Base-by-base conservation (phyloP, 106 monocot genomes). In the Triglochin maritima region DNA sequence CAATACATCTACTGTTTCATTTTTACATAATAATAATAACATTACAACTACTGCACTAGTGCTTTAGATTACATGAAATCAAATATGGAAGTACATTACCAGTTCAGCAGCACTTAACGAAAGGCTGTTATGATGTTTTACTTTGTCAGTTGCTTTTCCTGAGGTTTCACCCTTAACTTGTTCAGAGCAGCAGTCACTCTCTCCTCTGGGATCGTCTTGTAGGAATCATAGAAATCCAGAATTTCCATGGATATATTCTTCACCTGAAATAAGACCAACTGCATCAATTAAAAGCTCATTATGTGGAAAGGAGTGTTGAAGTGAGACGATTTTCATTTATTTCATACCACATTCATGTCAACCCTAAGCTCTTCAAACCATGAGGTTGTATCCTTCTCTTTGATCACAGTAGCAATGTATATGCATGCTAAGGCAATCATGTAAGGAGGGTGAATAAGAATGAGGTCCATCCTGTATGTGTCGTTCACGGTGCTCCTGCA, bases 301-400 rank as follows among this genome's bases (percentile, higher is more conserved):
- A 52, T 15, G 3, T 51, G 11, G 49, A 52, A 3, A 66, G n/a
- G 9, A 66, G 17, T 4, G 9, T 12, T 64, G 66, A 29, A 11
- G 51, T 9, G 9, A 52, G 7, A 11, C 7, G 11, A 11, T 6
- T 6, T 52, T 11, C 7, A 52, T 11, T 65, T 66, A 3, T 4
- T 49, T 16, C 83, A 71, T 84, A 91, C 96, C 61, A 81, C 61
- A 71, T 96, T 96, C 96, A 96, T 88, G 67, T 96, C 96, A 9
- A 84, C 96, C 68, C 88, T 85, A 15, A 96, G 91, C 80, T 96
- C 96, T 74, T 96, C 96, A 53, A 96, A 96, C 96, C 96, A 96
- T 57, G 85, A 45, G 9, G 96, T 96, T 3, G 83, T 73, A 48
- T 96, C 91, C 68, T 91, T 91, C 43, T 96, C 96, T 72, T 82